Conservation (phyloP, 2,329 filamentous ascomycete species). For the Claviceps sp. region DNA sequence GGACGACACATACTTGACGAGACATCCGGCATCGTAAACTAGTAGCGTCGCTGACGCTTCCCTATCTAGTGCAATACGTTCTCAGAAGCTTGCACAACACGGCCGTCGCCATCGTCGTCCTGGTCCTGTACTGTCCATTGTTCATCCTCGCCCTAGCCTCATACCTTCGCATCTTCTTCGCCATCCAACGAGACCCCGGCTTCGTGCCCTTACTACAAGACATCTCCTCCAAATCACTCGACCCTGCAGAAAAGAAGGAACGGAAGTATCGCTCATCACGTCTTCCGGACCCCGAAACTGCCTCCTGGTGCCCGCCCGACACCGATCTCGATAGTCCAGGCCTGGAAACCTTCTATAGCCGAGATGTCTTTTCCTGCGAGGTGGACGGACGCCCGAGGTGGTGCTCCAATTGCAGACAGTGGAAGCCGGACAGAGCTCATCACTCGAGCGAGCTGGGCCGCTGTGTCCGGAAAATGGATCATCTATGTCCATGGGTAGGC, state of each 20-base stretch:
- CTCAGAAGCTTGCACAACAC: constrained; percentile 33
- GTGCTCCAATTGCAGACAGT: constrained; percentile 72
- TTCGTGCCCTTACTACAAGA: constrained; percentile 46
- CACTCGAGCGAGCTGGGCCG: constrained; percentile 72
- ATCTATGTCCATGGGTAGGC: constrained; percentile 95
- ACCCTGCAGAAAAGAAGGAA: constrained; percentile 2
- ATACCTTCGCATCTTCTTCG: constrained; percentile 59
- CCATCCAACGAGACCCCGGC: constrained; percentile 58
- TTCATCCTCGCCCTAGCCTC: constrained; percentile 50
- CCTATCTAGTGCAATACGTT: constrained; percentile 53
- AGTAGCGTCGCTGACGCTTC: neutral
- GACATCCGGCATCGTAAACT: too few species aligned
- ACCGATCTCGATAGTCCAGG: constrained; percentile 46
- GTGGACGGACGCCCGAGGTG: constrained; percentile 71
- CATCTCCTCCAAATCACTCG: constrained; percentile 14
- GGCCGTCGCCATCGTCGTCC: constrained; percentile 51
- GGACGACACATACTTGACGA: neutral
- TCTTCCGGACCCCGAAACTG: constrained; percentile 15
- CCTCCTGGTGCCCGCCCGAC: constrained; percentile 26
- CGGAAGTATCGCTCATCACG: constrained; percentile 4
- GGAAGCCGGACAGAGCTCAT: constrained; percentile 79
- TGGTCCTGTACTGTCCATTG: constrained; percentile 61
- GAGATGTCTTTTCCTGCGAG: constrained; percentile 75
- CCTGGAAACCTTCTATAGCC: constrained; percentile 65
- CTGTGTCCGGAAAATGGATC: constrained; percentile 85